These are phyloP conservation scores for Pseudoscleropodium purum DNA, from an alignment of 225 moss, liverwort and hornwort species.

Conservation along the genomic window DNA sequence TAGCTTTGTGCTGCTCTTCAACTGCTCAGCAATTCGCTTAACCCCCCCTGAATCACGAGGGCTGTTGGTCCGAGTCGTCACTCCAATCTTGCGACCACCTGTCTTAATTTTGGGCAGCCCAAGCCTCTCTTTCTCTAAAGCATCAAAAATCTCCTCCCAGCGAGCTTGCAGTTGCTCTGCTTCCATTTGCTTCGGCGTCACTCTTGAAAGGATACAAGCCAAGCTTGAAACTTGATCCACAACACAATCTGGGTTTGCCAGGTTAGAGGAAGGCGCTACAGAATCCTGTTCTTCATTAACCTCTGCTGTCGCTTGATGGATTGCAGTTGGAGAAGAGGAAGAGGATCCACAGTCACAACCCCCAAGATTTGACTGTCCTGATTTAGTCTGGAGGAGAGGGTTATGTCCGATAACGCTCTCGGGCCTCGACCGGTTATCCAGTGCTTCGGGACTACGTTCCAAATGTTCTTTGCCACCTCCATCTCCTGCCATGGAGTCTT, in stretches of 20 bases:
- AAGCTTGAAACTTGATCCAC: not conserved
- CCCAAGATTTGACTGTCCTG: not conserved
- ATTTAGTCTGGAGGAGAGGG: not conserved
- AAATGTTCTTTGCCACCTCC: not conserved
- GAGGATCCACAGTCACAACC: not conserved
- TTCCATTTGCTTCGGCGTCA: not conserved
- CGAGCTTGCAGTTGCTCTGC: not conserved
- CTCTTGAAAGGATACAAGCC: not conserved
- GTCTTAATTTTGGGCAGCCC: slow-evolving; percentile 11
- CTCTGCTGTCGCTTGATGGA: not conserved
- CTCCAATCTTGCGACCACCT: not conserved
- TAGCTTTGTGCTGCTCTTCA: not conserved
- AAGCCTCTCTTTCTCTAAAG: slow-evolving; percentile 10
- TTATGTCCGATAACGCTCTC: not conserved
- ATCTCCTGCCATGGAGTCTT: not conserved
- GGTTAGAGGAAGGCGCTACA: not conserved
- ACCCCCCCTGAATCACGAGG: slow-evolving; percentile 3
- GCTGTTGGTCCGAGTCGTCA: not conserved
- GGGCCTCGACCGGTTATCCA: not conserved
- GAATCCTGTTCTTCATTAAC: not conserved
- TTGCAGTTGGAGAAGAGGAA: not conserved
- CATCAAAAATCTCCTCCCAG: not conserved
- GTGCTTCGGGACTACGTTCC: not conserved
- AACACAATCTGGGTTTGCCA: not conserved
- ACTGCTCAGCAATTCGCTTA: not conserved